Evolutionary conservation across 2,329 filamentous ascomycete genomes (phyloP), one percentile per base, ranked within the genome.

Genomic region (Tolypocladium album): DNA sequence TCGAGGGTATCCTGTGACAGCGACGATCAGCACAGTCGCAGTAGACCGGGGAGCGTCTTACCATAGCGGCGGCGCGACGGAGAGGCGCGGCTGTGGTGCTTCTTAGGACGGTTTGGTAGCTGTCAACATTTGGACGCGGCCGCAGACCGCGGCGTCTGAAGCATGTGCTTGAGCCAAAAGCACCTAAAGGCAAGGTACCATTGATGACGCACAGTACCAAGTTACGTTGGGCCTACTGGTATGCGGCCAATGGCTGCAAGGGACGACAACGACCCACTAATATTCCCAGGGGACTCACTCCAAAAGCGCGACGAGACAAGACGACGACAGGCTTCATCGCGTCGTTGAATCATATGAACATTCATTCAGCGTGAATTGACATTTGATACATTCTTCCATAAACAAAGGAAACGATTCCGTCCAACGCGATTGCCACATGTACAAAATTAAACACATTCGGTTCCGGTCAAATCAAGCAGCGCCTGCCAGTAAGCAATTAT

Each of bases 1-100:
- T 71, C 68, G 31, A 76, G 59, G n/a, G 69, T 67, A 58, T 75
- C 72, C 73, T 75, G 59, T 17, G n/a, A 38, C 24, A 12, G 27
- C 55, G 31, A 20, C 36, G 15, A 1, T 27, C 17, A 57, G 55
- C 40, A 56, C 20, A 20, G 22, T 11, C 43, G 42, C 7, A 27
- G 3, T n/a, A 7, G 20, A 20, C n/a, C 9, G 2, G 4, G 22
- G n/a, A n/a, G 7, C 20, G 24, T 13, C 59, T 45, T 40, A 61
- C 61, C 61, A 62, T 62, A 8, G 36, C 36, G 4, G 24, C 43
- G 34, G 24, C 53, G 39, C 40, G 24, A 39, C 3, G 11, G 24
- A 52, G 15, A 40, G 31, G 13, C 42, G 34, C 17, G 50, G 11
- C 50, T 55, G 17, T 5, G 31, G 17, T 20, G 9, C 3, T n/a